Base-by-base conservation (phyloP, 805 yeast species). In the Candida ipomoeae region DNA sequence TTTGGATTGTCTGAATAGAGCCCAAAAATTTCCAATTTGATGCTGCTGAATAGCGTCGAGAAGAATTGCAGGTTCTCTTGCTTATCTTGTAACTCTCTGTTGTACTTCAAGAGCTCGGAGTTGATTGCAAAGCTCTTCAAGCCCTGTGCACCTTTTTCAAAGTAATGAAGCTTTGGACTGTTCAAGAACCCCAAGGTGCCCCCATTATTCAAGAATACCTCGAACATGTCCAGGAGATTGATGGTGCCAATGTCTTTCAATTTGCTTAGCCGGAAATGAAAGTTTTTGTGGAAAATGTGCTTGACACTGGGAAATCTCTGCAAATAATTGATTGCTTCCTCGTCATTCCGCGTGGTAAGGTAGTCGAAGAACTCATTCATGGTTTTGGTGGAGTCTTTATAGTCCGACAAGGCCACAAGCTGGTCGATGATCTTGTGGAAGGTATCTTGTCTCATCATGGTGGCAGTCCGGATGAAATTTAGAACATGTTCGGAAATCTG, bases 1-100 rank as follows among this genome's bases (percentile, higher is more conserved):
- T 44, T 54, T 10, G 42, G 44, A 14, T 49, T 46, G 8, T 49
- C 57, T 3, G 39, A 21, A 14, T 69, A 50, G 26, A 78, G 58
- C 44, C 81, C 58, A 4, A 63, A 62, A 0, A 73, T 62, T 51
- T 77, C 83, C 3, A 69, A 51, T 48, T 77, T 80, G 48, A 82
- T 58, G 7, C 69, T 61, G 48, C 77, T 74, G 62, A 83, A 85
- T 37, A 70, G 66, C 0, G 77, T 60, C 3, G 79, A 66, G 56
- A 73, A 78, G 52, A 73, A 79, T 26, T 75, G 72, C 13, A 75
- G 64, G 59, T 81, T 84, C 56, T 85, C 94, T 46, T 77, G 79
- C 50, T 74, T 77, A 63, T 88, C 96, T 58, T 85, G 90, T 2
- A 74, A 60, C 46, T 78, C 75, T 32, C 89, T 71, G 50, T 78